phyloP scores from a whole-genome alignment of 306 rosid genomes.

The Neltuma alba region DNA sequence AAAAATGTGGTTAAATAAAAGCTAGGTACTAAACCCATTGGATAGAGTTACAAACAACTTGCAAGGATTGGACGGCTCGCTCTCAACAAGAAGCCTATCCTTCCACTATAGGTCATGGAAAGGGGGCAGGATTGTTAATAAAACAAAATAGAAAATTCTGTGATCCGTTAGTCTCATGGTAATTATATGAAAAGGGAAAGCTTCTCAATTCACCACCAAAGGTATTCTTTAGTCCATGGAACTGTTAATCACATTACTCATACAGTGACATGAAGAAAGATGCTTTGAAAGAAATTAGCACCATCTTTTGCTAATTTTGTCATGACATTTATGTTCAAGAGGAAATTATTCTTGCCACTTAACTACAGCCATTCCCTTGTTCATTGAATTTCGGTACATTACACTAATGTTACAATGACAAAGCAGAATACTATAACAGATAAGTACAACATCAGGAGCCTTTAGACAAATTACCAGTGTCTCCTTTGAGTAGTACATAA shows the following conservation, averaged over 20 bases:
- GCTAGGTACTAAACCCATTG: slow-evolving; percentile 5
- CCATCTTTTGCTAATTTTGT: not conserved
- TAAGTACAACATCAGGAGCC: slow-evolving; percentile 7
- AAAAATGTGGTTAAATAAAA: slow-evolving; percentile 16
- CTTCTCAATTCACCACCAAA: not conserved
- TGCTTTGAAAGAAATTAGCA: not conserved
- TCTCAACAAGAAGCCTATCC: not conserved
- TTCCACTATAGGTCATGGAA: not conserved
- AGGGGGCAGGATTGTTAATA: not conserved
- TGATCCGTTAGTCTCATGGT: not conserved
- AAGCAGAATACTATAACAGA: not conserved
- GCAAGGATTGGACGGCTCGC: not conserved
- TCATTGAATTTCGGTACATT: slow-evolving; percentile 22
- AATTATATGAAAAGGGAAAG: not conserved
- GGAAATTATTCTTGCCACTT: not conserved
- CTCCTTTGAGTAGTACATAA: slow-evolving; percentile 77
- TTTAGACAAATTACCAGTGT: slow-evolving; percentile 64
- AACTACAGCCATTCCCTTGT: slow-evolving; percentile 28
- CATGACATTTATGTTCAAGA: not conserved
- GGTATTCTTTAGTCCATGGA: not conserved
- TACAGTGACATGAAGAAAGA: not conserved
- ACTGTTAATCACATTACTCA: not conserved
- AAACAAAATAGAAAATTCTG: not conserved
- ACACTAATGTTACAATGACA: slow-evolving; percentile 7
- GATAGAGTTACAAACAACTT: slow-evolving; percentile 25